phyloP scores from a whole-genome alignment of 2,329 filamentous ascomycete species.

The Teratosphaeria zuluensis region DNA sequence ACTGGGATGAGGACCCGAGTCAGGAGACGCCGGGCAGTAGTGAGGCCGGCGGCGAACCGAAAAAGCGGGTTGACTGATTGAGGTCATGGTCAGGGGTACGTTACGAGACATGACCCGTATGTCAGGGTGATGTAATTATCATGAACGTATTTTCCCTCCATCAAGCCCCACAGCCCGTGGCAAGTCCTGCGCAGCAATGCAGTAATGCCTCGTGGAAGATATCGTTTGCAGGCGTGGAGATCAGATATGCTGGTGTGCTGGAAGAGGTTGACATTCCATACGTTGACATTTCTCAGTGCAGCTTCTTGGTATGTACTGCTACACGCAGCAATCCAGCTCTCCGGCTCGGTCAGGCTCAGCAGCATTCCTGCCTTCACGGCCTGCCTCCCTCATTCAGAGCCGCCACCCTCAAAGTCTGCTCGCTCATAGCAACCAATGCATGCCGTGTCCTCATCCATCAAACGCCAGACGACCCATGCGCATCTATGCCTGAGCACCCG shows the following conservation, averaged over 20 bases:
- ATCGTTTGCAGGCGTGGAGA: not conserved
- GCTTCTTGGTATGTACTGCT: not conserved
- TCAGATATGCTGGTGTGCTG: not conserved
- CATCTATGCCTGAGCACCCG: conserved; percentile 22
- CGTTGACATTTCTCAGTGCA: not conserved
- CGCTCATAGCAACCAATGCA: not conserved
- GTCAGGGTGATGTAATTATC: not conserved
- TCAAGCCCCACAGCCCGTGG: not conserved
- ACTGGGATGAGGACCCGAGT: conserved; percentile 48
- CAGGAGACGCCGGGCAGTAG: conserved; percentile 15
- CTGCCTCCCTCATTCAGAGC: not conserved
- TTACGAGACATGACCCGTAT: not conserved
- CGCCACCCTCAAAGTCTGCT: not conserved
- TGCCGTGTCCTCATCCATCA: not conserved
- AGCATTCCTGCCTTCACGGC: not conserved
- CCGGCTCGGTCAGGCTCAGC: not conserved
- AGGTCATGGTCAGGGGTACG: not conserved
- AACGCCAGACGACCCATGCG: not conserved
- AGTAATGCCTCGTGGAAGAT: not conserved
- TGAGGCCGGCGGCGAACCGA: conserved; percentile 18
- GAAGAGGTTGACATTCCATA: not conserved
- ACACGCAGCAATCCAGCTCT: not conserved
- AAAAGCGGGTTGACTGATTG: conserved; percentile 34
- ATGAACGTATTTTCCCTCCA: not conserved
- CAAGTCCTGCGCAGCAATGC: not conserved